Conservation (phyloP, 2,329 filamentous ascomycete species). For the Thelonectria olida region DNA sequence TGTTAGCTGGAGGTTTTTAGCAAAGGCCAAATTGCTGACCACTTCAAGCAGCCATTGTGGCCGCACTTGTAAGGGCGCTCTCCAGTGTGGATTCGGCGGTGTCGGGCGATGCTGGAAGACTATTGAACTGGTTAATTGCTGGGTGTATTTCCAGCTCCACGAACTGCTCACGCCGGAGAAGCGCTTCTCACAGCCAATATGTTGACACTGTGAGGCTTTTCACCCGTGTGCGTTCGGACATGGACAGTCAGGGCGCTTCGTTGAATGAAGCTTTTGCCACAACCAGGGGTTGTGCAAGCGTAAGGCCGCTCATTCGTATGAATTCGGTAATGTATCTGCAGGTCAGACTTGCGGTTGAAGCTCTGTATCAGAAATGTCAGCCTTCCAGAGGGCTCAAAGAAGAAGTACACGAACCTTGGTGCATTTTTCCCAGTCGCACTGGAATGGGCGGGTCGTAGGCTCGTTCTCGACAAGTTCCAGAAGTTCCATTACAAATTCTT, state of each 20-base stretch:
- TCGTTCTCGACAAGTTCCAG: slow-evolving; percentile 73
- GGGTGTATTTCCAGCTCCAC: background rate
- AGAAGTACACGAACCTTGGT: slow-evolving; percentile 60
- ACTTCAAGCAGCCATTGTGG: slow-evolving; percentile 70
- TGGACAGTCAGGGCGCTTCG: slow-evolving; percentile 76
- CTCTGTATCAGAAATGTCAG: slow-evolving; percentile 56
- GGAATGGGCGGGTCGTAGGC: slow-evolving; percentile 68
- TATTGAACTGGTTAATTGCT: slow-evolving; percentile 40
- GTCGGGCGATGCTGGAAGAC: slow-evolving; percentile 72
- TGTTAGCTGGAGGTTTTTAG: slow-evolving; percentile 28
- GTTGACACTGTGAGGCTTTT: slow-evolving; percentile 76
- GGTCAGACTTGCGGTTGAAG: slow-evolving; percentile 77
- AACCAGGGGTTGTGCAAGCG: slow-evolving; percentile 66
- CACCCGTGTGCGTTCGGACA: slow-evolving; percentile 75
- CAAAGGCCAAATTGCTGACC: slow-evolving; percentile 48
- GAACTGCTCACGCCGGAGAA: slow-evolving; percentile 71
- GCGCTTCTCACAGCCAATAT: slow-evolving; percentile 71
- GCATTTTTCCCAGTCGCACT: slow-evolving; percentile 71
- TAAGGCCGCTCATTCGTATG: slow-evolving; percentile 78
- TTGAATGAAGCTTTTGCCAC: slow-evolving; percentile 77
- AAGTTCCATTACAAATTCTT: slow-evolving; percentile 59
- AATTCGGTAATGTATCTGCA: slow-evolving; percentile 76
- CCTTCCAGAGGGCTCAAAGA: background rate
- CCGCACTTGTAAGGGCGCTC: slow-evolving; percentile 72
- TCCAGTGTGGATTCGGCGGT: slow-evolving; percentile 72